phyloP scores from a whole-genome alignment of 768 basidiomycete genomes.

The Mycena albidolilacea region DNA sequence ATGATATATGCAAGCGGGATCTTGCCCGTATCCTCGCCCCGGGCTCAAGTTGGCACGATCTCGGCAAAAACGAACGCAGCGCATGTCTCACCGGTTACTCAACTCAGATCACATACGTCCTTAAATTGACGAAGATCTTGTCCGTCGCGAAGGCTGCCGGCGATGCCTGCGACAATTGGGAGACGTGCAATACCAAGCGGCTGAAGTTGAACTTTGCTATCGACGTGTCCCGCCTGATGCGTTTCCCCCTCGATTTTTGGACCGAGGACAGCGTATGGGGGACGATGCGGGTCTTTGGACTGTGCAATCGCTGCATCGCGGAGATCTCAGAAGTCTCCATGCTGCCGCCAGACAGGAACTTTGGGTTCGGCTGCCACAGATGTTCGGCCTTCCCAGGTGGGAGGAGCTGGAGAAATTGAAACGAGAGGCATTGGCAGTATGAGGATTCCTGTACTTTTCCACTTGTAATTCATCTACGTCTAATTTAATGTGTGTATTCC shows the following conservation, averaged over 20 bases:
- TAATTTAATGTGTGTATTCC: too few relatives aligned
- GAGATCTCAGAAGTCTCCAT: neutral
- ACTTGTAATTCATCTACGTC: too few relatives aligned
- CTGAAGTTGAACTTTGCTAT: neutral
- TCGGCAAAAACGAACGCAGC: neutral
- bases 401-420: slow-evolving; percentile 17
- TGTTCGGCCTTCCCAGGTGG: slow-evolving; percentile 22
- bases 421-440: neutral
- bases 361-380: slow-evolving; percentile 24
- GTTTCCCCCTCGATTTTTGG: neutral
- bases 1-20: neutral
- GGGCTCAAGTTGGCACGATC: neutral
- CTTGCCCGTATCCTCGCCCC: neutral
- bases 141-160: neutral
- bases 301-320: slow-evolving; percentile 1
- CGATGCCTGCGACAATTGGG: neutral
- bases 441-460: too few relatives aligned
- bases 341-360: neutral
- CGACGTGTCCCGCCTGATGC: neutral
- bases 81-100: neutral
- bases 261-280: neutral
- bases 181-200: neutral
- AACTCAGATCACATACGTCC: neutral
- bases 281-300: neutral
- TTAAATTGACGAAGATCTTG: neutral